Base-by-base conservation (phyloP, 2,329 filamentous ascomycete genomes). In the Talaromyces islandicus region DNA sequence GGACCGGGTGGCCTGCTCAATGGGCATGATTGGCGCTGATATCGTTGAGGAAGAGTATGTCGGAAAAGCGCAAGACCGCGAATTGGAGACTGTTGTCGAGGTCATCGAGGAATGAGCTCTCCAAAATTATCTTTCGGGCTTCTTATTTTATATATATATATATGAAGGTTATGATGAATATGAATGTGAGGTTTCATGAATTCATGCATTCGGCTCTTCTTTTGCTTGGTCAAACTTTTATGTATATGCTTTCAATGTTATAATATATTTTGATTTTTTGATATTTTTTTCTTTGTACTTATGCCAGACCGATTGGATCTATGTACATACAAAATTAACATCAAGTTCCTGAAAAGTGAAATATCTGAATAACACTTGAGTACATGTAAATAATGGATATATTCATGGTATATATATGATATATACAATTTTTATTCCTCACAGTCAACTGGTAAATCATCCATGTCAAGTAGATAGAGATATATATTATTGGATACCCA, bases 311-410 rank as follows among this genome's bases (percentile, higher is more conserved):
- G 17, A 9, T 52, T 19, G 65, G 3, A 59, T 58, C 25, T 53
- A 55, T 64, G 10, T 71, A 66, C 43, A 63, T 70, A 27, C 69
- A 70, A n/a, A n/a, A n/a, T n/a, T n/a, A n/a, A n/a, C n/a, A 12
- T 19, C 3, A 21, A 14, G 21, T 46, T 21, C 24, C 21, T 46
- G 43, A 24, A 46, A 19, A 24, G 43, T 21, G n/a, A 19, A 14
- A 43, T 43, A 19, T 43, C 2, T 43, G 41, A 21, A 43, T 21
- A 43, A n/a, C n/a, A n/a, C n/a, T n/a, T n/a, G n/a, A n/a, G n/a
- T n/a, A n/a, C n/a, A n/a, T n/a, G n/a, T n/a, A n/a, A n/a, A n/a
- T n/a, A n/a, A 17, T 7, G 6, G 21, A 46, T 46, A 10, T 19
- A 27, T 51, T 10, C 48, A 51, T 46, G 24, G 12, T 29, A 51